Base-by-base conservation (phyloP, 306 rosid genomes). In the Cajanus cajan region DNA sequence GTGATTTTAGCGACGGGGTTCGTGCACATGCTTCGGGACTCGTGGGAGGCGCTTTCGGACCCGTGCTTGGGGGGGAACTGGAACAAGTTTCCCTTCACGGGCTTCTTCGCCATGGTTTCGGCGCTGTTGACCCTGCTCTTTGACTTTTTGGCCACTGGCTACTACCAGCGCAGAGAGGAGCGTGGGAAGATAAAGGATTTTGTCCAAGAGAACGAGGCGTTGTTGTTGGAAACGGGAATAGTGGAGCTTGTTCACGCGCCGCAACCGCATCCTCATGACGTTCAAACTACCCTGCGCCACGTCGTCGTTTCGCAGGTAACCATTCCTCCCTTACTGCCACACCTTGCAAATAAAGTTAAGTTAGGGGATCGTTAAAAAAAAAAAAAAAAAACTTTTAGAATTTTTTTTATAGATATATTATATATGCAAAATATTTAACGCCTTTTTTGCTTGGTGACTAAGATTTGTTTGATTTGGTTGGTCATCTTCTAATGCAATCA, bases 1-100 rank as follows among this genome's bases (percentile, higher is more conserved):
- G 97, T 94, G 12, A 94, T 94, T 16, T 82, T 94, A 0, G 91
- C 97, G 5, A 94, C 98, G 22, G 98, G 94, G 1, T 92, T 94
- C 45, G 94, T 94, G 40, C 98, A 94, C 81, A 90, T 94, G 90
- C 84, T 94, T 0, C 40, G 82, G 2, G 90, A 76, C 6, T 89
- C 90, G 22, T 68, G 86, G 25, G 39, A 71, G 0, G 88, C 94
- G 3, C 77, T 94, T 0, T 50, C 63, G 9, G 77, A 83, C 51
- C 86, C 94, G 0, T 94, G 97, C 73, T 43, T 94, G 63, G 85
- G 86, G 7, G 13, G 74, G 0, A 58, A 44, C 45, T 51, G 12
- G 58, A 2, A 40, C 67, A 82, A 87, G 80, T 94, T 94, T 57
- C 98, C 97, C 0, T 92, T 92, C 61, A 37, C 89, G 8, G 96